Conservation (phyloP, 176 grass and related monocot species). For the Eleusine coracana region DNA sequence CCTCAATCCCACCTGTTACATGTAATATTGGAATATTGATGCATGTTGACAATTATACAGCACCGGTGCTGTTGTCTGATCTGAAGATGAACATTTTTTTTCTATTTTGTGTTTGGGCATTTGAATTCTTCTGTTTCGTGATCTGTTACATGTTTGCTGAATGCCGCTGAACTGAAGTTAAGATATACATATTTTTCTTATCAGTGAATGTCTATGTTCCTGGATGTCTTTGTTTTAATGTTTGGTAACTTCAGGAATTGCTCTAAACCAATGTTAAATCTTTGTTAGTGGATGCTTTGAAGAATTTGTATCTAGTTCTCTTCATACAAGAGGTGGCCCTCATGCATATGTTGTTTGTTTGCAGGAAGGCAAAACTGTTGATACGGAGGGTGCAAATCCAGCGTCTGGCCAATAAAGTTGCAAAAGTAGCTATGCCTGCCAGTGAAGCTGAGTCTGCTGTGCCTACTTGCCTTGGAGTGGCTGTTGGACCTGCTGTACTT, state of each 20-base stretch:
- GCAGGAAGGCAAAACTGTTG: slow-evolving; percentile 80
- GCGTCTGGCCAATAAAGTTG: slow-evolving; percentile 93
- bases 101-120: neutral
- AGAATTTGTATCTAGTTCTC: slow-evolving; percentile 14
- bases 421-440: slow-evolving; percentile 68
- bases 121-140: neutral
- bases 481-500: slow-evolving; percentile 56
- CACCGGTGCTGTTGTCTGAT: neutral
- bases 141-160: slow-evolving; percentile 25
- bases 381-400: slow-evolving; percentile 93
- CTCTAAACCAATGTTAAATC: neutral
- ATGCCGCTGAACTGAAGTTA: slow-evolving; percentile 74
- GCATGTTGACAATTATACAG: neutral
- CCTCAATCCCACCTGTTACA: neutral
- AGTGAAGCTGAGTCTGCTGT: slow-evolving; percentile 57
- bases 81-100: neutral
- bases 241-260: slow-evolving; percentile 24
- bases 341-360: slow-evolving; percentile 26
- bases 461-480: slow-evolving; percentile 62
- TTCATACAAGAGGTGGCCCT: neutral
- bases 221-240: neutral
- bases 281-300: slow-evolving; percentile 12
- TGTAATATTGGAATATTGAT: neutral
- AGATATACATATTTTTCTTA: slow-evolving; percentile 48
- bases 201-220: neutral